Evolutionary conservation across 2,329 filamentous ascomycete genomes (phyloP), one percentile per base, ranked within the genome.

Genomic region (Fusarium hainanense): DNA sequence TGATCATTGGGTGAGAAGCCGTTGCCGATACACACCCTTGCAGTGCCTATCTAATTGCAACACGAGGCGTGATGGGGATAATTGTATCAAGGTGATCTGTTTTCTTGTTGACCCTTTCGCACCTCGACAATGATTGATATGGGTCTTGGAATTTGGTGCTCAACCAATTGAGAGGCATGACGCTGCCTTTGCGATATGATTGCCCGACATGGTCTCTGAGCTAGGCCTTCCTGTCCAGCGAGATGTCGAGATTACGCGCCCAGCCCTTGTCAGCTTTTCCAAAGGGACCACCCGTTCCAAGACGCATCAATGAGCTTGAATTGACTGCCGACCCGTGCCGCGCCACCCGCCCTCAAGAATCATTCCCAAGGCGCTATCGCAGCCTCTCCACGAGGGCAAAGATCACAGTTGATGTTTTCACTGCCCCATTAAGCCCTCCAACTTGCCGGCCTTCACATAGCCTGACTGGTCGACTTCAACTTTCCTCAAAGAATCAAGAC

Each of bases 201-300:
- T 86, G 84, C 81, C 80, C 79, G 74, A 81, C 77, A 72, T 74
- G 74, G 74, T 72, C 79, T 77, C 77, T 78, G 79, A 79, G 78
- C 79, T 79, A 76, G 75, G 72, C 71, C 76, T 74, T 66, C 72
- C 78, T 77, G 78, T 79, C 84, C 84, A 86, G 77, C 82, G 78
- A 79, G 77, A 81, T 81, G 79, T 79, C 79, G 80, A 79, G 76
- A 80, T 84, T 87, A 87, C 82, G 85, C 85, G 85, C 85, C 85
- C 72, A 72, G 70, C 70, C 78, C 71, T 79, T 82, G 70, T 68
- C 70, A 70, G 56, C 58, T 62, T 63, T 54, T 58, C 49, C 37
- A 54, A 63, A 59, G 62, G 55, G 58, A 68, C 65, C 56, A 43
- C 49, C 51, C 59, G 63, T 58, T 52, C 54, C 61, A 50, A 49